phyloP scores from a whole-genome alignment of 208 protist genomes.

The Leishmania martiniquensis region DNA sequence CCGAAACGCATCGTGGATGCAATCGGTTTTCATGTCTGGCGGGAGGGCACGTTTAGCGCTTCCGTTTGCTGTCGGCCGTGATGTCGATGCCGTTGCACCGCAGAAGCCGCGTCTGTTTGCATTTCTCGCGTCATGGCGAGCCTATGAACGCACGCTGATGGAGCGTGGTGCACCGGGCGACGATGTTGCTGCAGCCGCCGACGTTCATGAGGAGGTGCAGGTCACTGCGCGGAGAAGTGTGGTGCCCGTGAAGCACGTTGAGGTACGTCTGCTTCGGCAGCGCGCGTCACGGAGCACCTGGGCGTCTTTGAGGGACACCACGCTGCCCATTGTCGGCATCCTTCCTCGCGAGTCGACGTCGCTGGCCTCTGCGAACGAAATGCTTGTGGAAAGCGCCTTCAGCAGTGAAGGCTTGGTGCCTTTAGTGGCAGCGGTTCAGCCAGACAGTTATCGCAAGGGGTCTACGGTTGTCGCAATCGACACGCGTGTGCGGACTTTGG shows the following conservation, averaged over 20 bases:
- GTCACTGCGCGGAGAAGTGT: background rate
- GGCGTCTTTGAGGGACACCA: constrained; percentile 3
- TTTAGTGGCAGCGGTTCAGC: constrained; percentile 10
- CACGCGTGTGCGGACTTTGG: background rate
- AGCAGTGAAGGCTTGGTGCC: constrained; percentile 18
- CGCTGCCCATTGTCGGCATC: constrained; percentile 19
- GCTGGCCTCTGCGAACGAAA: constrained; percentile 31
- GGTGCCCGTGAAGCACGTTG: constrained; percentile 16
- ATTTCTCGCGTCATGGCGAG: constrained; percentile 11
- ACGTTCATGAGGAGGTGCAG: background rate
- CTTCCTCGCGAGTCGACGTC: constrained; percentile 23
- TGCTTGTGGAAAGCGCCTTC: constrained; percentile 37
- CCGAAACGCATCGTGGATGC: background rate
- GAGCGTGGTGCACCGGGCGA: background rate
- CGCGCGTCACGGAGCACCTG: constrained; percentile 24
- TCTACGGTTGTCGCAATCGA: constrained; percentile 19
- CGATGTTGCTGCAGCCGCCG: background rate
- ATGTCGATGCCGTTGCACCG: background rate
- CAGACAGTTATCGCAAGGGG: background rate
- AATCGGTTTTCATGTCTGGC: constrained; percentile 3
- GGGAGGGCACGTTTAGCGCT: constrained; percentile 24
- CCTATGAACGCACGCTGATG: constrained; percentile 8
- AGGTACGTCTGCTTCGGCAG: constrained; percentile 37
- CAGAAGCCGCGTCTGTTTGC: constrained; percentile 20
- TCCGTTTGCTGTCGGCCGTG: background rate